A percentile compares a stretch with the other conserved stretches of the same genome.
Evolutionary conservation across 2,329 filamentous ascomycete genomes (phyloP).

Genomic region (Botrytis fabae): DNA sequence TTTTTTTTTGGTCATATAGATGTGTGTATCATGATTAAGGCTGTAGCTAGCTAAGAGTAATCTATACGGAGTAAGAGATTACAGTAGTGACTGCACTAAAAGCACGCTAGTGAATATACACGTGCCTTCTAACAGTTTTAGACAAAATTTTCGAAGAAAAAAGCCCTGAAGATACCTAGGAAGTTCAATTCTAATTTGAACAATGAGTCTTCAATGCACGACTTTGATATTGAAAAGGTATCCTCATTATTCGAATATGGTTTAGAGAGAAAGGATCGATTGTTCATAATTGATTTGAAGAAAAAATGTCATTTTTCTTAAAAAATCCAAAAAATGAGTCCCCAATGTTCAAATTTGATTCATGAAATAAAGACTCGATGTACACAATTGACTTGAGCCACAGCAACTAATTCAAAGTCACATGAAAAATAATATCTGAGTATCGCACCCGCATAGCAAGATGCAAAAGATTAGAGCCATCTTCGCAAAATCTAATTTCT

Average conservation of each 20-base stretch:
- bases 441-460: neutral
- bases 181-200: neutral
- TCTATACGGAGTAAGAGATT: too few species aligned
- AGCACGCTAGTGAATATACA: too few species aligned
- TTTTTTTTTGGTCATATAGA: too few species aligned
- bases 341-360: neutral
- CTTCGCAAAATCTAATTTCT: too few species aligned
- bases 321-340: neutral
- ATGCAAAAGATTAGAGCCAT: neutral
- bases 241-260: neutral
- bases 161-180: neutral
- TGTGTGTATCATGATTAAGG: too few species aligned
- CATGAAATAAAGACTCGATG: rapidly evolving
- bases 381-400: neutral
- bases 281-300: too few species aligned
- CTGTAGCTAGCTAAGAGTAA: too few species aligned
- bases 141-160: neutral
- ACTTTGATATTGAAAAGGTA: neutral
- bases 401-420: neutral
- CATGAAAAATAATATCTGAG: rapidly evolving
- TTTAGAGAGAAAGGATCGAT: too few species aligned
- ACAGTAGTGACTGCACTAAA: too few species aligned
- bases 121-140: too few species aligned
- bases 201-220: neutral
- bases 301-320: neutral